phyloP scores from a whole-genome alignment of 768 basidiomycete species.

The Infundibulicybe gibba region DNA sequence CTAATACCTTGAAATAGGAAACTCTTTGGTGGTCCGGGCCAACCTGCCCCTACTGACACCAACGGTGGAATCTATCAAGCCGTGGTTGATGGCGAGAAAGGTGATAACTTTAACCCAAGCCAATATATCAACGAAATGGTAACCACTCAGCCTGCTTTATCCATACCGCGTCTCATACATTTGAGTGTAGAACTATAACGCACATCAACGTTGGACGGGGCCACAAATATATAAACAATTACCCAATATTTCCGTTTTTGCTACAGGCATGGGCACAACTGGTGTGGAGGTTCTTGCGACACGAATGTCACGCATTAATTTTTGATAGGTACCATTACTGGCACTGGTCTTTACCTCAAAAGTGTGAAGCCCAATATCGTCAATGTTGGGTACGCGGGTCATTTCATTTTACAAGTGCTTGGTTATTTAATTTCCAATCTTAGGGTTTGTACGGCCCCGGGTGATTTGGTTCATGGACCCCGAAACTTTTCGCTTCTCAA shows the following conservation, averaged over 20 bases:
- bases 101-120: slow-evolving; percentile 14
- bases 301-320: background rate
- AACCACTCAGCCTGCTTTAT: background rate
- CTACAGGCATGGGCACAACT: slow-evolving; percentile 17
- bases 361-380: slow-evolving; percentile 12
- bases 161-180: background rate
- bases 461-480: slow-evolving; percentile 18
- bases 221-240: slow-evolving; percentile 20
- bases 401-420: background rate
- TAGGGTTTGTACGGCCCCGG: slow-evolving; percentile 13
- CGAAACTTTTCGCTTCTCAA: slow-evolving; percentile 14
- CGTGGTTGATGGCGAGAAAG: slow-evolving; percentile 9
- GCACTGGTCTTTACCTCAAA: slow-evolving; percentile 18
- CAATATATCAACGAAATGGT: slow-evolving; percentile 18
- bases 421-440: background rate
- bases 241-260: slow-evolving; percentile 16
- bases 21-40: no score
- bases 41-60: no score
- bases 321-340: slow-evolving; percentile 18
- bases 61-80: slow-evolving; percentile 18
- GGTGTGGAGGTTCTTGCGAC: slow-evolving; percentile 5
- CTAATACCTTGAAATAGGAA: no score
- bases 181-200: slow-evolving; percentile 13
- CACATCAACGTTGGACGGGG: slow-evolving; percentile 19
- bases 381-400: slow-evolving; percentile 11